Conservation (phyloP, 805 yeast genomes). For the Ogataea salicorniae region DNA sequence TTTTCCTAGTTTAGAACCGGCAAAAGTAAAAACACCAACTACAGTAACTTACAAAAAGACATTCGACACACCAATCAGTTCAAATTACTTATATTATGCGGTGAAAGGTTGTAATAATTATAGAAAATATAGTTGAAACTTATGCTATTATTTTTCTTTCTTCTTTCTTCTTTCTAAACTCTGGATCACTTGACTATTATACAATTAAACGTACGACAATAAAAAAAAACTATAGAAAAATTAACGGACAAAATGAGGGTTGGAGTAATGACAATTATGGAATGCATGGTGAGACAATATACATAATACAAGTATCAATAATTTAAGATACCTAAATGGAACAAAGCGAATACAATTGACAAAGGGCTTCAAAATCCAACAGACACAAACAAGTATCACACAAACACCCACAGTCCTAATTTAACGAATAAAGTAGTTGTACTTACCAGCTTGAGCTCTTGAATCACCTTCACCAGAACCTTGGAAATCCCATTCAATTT, state of each 20-base stretch:
- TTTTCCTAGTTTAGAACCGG: too few relatives aligned
- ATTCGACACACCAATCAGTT: too few relatives aligned
- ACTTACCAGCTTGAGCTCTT: slow-evolving; percentile 55
- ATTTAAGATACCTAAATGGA: background rate
- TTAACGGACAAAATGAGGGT: background rate
- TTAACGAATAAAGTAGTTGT: slow-evolving; percentile 68
- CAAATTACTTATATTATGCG: too few relatives aligned
- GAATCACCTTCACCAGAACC: slow-evolving; percentile 32
- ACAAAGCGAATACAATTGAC: background rate
- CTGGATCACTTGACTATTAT: background rate
- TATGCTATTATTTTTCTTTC: too few relatives aligned
- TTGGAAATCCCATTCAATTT: slow-evolving; percentile 53
- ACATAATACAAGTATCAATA: background rate
- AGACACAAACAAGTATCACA: background rate
- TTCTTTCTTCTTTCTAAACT: background rate
- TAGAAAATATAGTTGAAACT: too few relatives aligned
- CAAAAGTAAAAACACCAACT: too few relatives aligned
- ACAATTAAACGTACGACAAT: background rate
- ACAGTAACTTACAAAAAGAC: too few relatives aligned
- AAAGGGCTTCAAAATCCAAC: background rate
- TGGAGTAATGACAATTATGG: background rate
- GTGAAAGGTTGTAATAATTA: too few relatives aligned
- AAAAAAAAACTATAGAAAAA: background rate
- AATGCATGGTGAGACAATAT: too few relatives aligned
- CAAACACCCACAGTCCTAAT: background rate